Evolutionary conservation across 2,329 filamentous ascomycete genomes (phyloP).

Genomic region (Fusarium coicis): DNA sequence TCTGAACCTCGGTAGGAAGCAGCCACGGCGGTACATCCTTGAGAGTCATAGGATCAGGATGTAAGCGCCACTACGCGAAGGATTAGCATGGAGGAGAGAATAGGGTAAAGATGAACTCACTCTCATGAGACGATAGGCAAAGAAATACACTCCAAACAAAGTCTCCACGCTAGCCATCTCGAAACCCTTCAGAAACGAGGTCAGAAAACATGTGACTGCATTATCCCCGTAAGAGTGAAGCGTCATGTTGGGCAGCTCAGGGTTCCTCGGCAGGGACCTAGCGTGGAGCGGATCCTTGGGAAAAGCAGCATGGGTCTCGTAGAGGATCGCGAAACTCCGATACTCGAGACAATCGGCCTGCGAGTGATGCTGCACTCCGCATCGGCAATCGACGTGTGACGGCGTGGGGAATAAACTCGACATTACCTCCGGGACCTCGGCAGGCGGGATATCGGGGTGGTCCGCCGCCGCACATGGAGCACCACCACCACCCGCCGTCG

Average conservation of each 20-base stretch:
- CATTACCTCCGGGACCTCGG: slow-evolving; percentile 7
- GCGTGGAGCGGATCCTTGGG: slow-evolving; percentile 31
- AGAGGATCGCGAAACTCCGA: slow-evolving; percentile 40
- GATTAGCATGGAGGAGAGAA: background rate
- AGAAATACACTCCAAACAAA: slow-evolving; percentile 40
- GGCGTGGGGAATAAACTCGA: slow-evolving; percentile 22
- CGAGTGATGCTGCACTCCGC: slow-evolving; percentile 40
- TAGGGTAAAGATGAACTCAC: background rate
- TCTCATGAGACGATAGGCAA: slow-evolving; percentile 40
- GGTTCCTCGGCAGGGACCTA: slow-evolving; percentile 38
- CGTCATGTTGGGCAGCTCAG: slow-evolving; percentile 37
- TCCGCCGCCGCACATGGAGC: slow-evolving; percentile 8
- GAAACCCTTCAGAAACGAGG: slow-evolving; percentile 39
- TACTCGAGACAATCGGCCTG: slow-evolving; percentile 41
- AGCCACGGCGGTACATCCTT: slow-evolving; percentile 37
- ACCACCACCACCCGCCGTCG: background rate
- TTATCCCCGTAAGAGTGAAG: slow-evolving; percentile 40
- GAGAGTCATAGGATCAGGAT: slow-evolving; percentile 37
- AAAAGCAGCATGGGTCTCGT: slow-evolving; percentile 40
- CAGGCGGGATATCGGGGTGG: slow-evolving; percentile 10
- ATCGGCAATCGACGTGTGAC: slow-evolving; percentile 40
- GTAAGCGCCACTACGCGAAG: slow-evolving; percentile 35
- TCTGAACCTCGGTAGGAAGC: slow-evolving; percentile 37
- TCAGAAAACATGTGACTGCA: slow-evolving; percentile 35
- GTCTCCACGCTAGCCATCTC: slow-evolving; percentile 39